These are phyloP conservation scores for Emergomyces pasteurianus DNA, from an alignment of 2,329 filamentous ascomycete species.

Conservation along the genomic window DNA sequence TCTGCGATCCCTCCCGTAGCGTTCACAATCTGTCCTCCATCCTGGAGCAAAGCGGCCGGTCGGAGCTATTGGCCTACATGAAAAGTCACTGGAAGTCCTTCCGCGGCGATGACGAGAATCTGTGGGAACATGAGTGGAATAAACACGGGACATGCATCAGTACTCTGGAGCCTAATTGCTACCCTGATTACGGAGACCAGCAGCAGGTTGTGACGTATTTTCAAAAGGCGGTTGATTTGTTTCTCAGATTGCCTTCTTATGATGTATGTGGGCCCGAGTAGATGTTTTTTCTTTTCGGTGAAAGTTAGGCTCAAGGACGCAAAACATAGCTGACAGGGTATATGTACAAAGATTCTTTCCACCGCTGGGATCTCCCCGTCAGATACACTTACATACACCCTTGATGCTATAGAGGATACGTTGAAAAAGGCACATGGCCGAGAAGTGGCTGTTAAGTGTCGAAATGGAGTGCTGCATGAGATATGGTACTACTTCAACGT, in stretches of 20 bases:
- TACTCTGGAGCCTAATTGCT: slow-evolving; percentile 54
- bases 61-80: slow-evolving; percentile 46
- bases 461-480: slow-evolving; percentile 37
- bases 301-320: background rate
- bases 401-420: slow-evolving; percentile 39
- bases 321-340: background rate
- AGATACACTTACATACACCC: slow-evolving; percentile 38
- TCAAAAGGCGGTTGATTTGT: slow-evolving; percentile 42
- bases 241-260: slow-evolving; percentile 45
- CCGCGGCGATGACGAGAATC: slow-evolving; percentile 40
- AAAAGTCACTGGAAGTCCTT: slow-evolving; percentile 49
- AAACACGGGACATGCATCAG: slow-evolving; percentile 64
- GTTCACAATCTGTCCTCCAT: slow-evolving; percentile 49
- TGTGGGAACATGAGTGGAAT: slow-evolving; percentile 62
- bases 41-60: slow-evolving; percentile 37
- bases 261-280: slow-evolving; percentile 20
- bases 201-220: slow-evolving; percentile 50
- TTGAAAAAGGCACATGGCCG: slow-evolving; percentile 37
- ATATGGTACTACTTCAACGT: slow-evolving; percentile 45
- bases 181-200: slow-evolving; percentile 42
- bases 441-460: slow-evolving; percentile 40
- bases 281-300: background rate
- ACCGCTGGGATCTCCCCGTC: slow-evolving; percentile 44
- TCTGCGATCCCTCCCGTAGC: slow-evolving; percentile 42
- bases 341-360: slow-evolving; percentile 22